Evolutionary conservation across 2,329 filamentous ascomycete genomes (phyloP).

Genomic region (Tolypocladium paradoxum): DNA sequence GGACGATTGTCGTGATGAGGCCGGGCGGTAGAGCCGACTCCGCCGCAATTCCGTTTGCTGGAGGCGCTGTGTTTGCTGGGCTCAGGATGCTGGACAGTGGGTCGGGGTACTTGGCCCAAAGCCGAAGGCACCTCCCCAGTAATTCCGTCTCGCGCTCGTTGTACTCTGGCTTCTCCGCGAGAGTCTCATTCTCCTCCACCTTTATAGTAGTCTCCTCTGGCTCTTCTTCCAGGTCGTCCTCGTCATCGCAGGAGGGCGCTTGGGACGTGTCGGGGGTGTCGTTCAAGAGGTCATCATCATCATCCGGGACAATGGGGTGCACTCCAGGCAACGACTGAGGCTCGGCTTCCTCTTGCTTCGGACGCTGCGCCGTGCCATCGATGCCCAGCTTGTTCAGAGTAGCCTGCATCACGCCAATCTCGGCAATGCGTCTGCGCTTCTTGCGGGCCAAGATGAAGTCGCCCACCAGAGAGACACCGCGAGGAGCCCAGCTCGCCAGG

Average conservation of each 20-base stretch:
- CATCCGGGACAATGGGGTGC: constrained; percentile 35
- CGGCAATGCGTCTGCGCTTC: constrained; percentile 61
- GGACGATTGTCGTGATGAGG: constrained; percentile 66
- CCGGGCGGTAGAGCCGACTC: constrained; percentile 43
- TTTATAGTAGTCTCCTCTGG: constrained; percentile 12
- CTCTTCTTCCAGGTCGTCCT: constrained; percentile 11
- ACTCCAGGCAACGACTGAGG: constrained; percentile 23
- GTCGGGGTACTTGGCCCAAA: constrained; percentile 55
- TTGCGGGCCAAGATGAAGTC: constrained; percentile 73
- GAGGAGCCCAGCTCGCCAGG: constrained; percentile 73
- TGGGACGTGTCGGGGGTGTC: constrained; percentile 45
- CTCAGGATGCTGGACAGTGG: constrained; percentile 45
- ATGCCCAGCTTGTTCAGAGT: constrained; percentile 49
- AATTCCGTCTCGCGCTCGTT: constrained; percentile 34
- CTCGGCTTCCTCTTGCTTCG: constrained; percentile 22
- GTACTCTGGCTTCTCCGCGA: constrained; percentile 27
- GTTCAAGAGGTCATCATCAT: constrained; percentile 48
- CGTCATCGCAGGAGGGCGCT: constrained; percentile 22
- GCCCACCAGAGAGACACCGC: constrained; percentile 81
- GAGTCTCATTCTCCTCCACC: constrained; percentile 7
- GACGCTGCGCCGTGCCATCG: constrained; percentile 27
- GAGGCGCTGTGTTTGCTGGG: constrained; percentile 56
- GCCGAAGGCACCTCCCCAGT: constrained; percentile 45
- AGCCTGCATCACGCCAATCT: constrained; percentile 66
- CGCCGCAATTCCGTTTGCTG: constrained; percentile 46